phyloP scores from a whole-genome alignment of 495 filamentous ascomycete species.

The Hypoxylon rickii region DNA sequence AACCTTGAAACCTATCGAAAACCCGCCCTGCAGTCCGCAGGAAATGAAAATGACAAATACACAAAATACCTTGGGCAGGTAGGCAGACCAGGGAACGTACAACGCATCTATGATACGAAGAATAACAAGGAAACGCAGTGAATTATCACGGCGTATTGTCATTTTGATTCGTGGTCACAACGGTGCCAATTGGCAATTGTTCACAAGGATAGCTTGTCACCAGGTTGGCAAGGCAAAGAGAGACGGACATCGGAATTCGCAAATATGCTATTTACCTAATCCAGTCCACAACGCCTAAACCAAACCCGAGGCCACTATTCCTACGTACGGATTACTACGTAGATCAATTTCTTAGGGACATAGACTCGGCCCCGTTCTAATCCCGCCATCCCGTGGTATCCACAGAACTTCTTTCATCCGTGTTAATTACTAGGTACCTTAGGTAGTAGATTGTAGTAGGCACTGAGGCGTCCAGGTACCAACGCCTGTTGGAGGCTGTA shows the following conservation, averaged over 20 bases:
- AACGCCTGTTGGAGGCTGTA: not conserved
- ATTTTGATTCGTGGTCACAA: too few relatives aligned
- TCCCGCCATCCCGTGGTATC: conserved; percentile 8
- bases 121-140: too few relatives aligned
- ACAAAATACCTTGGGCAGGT: not conserved
- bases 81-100: conserved; percentile 1
- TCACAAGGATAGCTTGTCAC: conserved; percentile 7
- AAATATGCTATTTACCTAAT: too few relatives aligned
- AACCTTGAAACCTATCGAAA: not conserved
- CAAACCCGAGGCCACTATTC: not conserved
- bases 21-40: conserved; percentile 21
- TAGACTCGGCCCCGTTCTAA: conserved; percentile 12
- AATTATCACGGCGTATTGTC: conserved; percentile 18
- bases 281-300: too few relatives aligned
- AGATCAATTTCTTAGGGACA: not conserved
- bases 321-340: not conserved
- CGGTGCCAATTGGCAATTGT: too few relatives aligned
- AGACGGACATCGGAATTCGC: too few relatives aligned
- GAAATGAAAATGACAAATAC: conserved; percentile 30
- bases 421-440: too few relatives aligned
- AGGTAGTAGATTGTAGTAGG: too few relatives aligned
- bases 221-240: conserved; percentile 4
- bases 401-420: not conserved
- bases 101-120: too few relatives aligned
- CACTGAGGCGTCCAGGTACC: too few relatives aligned